Conservation (phyloP, 192 early-diverging fungal species). For the Coemansia furcata region DNA sequence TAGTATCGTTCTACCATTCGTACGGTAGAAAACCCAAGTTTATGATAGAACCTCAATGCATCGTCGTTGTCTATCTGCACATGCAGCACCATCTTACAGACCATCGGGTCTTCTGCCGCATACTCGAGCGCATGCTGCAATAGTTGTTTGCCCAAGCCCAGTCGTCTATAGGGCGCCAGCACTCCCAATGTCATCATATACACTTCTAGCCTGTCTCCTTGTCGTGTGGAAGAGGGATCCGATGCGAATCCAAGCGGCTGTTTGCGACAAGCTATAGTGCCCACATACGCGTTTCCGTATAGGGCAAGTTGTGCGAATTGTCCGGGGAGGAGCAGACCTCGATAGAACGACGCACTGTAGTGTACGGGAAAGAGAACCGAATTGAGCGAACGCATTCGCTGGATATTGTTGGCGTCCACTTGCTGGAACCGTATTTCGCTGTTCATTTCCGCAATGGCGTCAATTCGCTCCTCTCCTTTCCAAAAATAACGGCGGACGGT, state of each 20-base stretch:
- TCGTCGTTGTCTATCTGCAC: conserved; percentile 81
- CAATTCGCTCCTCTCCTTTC: background rate
- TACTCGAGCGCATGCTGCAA: conserved; percentile 56
- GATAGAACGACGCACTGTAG: conserved; percentile 80
- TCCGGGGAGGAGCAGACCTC: conserved; percentile 62
- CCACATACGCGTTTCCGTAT: conserved; percentile 63
- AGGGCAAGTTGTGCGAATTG: conserved; percentile 73
- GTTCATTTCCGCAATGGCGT: background rate
- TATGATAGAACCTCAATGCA: conserved; percentile 81
- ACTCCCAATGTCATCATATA: conserved; percentile 97
- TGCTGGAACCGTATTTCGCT: background rate
- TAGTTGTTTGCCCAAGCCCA: conserved; percentile 68
- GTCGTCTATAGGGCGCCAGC: conserved; percentile 75
- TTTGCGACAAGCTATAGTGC: conserved; percentile 81
- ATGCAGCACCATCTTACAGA: conserved; percentile 71
- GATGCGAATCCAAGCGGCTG: conserved; percentile 56
- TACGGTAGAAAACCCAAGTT: conserved; percentile 67
- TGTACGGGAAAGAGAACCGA: conserved; percentile 80
- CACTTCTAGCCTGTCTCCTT: conserved; percentile 30
- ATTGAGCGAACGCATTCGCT: conserved; percentile 72
- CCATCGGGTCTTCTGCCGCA: conserved; percentile 43
- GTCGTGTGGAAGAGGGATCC: conserved; percentile 12
- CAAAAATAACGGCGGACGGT: background rate
- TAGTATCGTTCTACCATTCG: conserved; percentile 73
- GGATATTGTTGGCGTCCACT: conserved; percentile 56